phyloP scores from a whole-genome alignment of 2,329 filamentous ascomycete genomes.

The Apiospora sp. region DNA sequence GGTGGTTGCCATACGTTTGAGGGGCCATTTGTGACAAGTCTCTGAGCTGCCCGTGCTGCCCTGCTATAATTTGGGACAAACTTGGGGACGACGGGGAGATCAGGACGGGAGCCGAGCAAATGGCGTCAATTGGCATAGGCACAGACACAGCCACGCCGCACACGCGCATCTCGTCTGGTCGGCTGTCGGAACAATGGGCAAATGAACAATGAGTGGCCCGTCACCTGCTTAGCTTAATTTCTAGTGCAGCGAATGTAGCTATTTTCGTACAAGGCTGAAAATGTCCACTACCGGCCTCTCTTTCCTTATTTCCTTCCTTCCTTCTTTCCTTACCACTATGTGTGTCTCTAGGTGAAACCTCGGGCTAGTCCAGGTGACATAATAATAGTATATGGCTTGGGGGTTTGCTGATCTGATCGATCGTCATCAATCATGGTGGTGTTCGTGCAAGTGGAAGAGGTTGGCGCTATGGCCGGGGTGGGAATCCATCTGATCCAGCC shows the following conservation, averaged over 20 bases:
- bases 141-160: constrained; percentile 14
- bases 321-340: background rate
- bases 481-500: background rate
- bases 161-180: constrained; percentile 8
- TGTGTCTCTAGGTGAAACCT: background rate
- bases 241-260: background rate
- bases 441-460: background rate
- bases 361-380: background rate
- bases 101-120: background rate
- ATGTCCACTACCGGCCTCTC: background rate
- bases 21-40: background rate
- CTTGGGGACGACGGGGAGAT: background rate
- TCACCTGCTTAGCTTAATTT: background rate
- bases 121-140: background rate
- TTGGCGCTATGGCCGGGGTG: background rate
- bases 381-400: background rate
- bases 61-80: background rate
- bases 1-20: background rate
- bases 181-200: background rate
- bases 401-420: background rate
- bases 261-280: constrained; percentile 17
- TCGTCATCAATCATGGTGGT: background rate
- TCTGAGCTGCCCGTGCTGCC: background rate
- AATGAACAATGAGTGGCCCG: no score
- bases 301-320: background rate